Base-by-base conservation (phyloP, 352 stramenopile species). In the Pythium phragmiticola region DNA sequence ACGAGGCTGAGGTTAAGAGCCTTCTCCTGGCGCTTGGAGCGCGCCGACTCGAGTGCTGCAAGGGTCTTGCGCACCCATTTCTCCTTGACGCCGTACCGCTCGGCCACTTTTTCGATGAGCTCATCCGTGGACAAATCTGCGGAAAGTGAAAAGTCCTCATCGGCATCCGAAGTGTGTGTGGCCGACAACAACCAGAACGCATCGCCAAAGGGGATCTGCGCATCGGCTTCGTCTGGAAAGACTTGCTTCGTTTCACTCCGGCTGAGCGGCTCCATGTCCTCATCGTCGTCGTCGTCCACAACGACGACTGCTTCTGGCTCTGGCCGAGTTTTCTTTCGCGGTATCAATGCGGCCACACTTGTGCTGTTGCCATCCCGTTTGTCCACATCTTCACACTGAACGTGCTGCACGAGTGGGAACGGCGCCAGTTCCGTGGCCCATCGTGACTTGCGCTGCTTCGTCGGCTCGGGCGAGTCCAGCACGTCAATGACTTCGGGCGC, bases 1-100 rank as follows among this genome's bases (percentile, higher is more conserved):
- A 90, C 85, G 7, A 88, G 68, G 14, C 77, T 78, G 30, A 92
- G 61, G 34, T 90, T 92, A 8, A 63, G 64, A n/a, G 68, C 65
- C 19, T 84, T 82, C 17, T 75, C 64, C 23, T 74, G 61, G 3
- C 76, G 79, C 41, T 88, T 90, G 2, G 48, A 55, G 13, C 66
- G 75, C 13, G 83, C 79, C 3, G 57, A 54, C 30, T 87, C 69
- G 21, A 92, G 63, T 12, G 76, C 70, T 4, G 65, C 57, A 12
- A 89, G 68, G 4, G 85, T 67, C 21, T 88, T 80, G 48, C 78
- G 76, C 3, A 92, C 69, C 39, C 69, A 74, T 28, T 86, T 80
- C 43, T 92, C 83, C 6, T 74, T 75, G 43, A 88, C 64, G 23
- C 67, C 68, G 51, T 80, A 82, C 3, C 28, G 50, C 11, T 88